Conservation (phyloP, 768 basidiomycete species). For the Tulasnella calospora region DNA sequence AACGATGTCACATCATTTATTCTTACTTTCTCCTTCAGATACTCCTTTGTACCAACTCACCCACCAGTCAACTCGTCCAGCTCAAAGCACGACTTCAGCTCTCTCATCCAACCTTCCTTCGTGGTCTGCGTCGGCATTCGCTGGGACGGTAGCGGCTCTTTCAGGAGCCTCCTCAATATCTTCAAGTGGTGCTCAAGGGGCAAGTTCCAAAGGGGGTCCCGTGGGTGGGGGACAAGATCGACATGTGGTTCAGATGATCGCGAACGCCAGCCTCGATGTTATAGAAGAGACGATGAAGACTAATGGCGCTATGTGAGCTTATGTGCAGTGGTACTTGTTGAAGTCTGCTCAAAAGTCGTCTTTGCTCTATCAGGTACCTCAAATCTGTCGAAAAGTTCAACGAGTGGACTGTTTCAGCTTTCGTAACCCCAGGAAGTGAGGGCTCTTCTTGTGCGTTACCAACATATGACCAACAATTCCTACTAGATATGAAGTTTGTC, state of each 20-base stretch:
- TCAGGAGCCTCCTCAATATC: constrained; percentile 67
- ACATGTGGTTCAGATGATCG: constrained; percentile 98
- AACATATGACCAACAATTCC: not conserved
- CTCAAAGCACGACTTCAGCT: constrained; percentile 54
- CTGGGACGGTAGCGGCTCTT: constrained; percentile 79
- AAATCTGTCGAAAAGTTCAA: constrained; percentile 96
- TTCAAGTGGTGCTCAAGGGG: constrained; percentile 35
- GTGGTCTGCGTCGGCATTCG: constrained; percentile 89
- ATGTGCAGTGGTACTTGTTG: too few species aligned
- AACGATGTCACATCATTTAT: constrained; percentile 80
- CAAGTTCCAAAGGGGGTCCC: constrained; percentile 46
- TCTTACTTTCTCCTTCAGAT: constrained; percentile 79
- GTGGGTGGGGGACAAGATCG: constrained; percentile 80
- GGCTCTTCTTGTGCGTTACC: not conserved
- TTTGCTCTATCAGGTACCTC: constrained; percentile 63
- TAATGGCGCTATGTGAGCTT: constrained; percentile 68
- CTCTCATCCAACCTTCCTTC: constrained; percentile 78
- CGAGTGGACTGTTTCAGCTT: constrained; percentile 97
- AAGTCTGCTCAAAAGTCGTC: not conserved
- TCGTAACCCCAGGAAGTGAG: constrained; percentile 92
- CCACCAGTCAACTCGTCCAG: constrained; percentile 74
- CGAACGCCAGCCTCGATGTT: constrained; percentile 90
- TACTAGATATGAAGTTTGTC: constrained; percentile 87
- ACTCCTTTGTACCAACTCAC: constrained; percentile 80
- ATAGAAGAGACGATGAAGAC: constrained; percentile 89